Evolutionary conservation across 495 filamentous ascomycete genomes (phyloP).

Genomic region (Penicillium desertorum): DNA sequence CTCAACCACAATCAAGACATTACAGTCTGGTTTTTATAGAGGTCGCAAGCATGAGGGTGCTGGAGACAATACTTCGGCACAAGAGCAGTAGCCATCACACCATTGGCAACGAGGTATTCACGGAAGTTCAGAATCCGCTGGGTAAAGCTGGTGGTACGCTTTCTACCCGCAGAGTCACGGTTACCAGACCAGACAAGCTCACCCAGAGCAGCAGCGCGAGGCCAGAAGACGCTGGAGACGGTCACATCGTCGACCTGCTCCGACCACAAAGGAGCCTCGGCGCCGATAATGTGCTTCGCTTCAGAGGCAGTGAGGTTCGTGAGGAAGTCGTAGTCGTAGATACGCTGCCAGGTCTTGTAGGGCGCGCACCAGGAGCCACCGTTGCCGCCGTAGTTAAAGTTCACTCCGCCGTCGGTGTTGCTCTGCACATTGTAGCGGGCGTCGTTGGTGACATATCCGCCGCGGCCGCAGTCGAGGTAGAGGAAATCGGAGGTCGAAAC

Average conservation of each 20-base stretch:
- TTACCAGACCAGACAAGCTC: conserved; percentile 58
- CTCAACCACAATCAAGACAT: conserved; percentile 19
- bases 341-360: conserved; percentile 62
- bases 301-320: conserved; percentile 46
- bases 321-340: conserved; percentile 61
- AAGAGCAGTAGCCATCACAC: conserved; percentile 47
- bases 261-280: conserved; percentile 52
- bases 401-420: conserved; percentile 47
- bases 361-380: conserved; percentile 60
- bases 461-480: conserved; percentile 58
- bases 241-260: conserved; percentile 56
- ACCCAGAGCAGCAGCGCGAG: conserved; percentile 54
- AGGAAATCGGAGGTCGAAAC: conserved; percentile 55
- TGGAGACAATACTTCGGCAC: conserved; percentile 57
- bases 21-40: conserved; percentile 50
- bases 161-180: conserved; percentile 43
- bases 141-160: conserved; percentile 52
- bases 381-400: conserved; percentile 54
- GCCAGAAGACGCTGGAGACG: conserved; percentile 52
- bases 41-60: conserved; percentile 57
- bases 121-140: conserved; percentile 59
- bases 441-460: conserved; percentile 56
- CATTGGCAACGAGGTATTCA: conserved; percentile 56
- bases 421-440: conserved; percentile 51
- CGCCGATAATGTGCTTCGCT: conserved; percentile 49